Base-by-base conservation (phyloP, 2,329 filamentous ascomycete genomes). In the Colletotrichum musicola region DNA sequence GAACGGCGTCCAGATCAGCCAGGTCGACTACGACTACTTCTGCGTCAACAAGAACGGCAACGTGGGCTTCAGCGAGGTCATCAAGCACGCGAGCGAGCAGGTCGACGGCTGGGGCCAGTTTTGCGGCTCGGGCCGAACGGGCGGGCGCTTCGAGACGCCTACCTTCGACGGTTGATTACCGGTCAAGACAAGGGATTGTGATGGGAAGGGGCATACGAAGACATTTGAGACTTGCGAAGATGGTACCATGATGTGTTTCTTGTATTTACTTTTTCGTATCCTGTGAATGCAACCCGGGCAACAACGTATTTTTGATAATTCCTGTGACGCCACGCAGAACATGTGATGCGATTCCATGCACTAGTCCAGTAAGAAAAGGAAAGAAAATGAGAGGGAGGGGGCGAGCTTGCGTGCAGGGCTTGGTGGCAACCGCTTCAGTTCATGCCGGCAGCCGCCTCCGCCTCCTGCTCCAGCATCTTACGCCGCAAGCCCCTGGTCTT, bases 401-500 rank as follows among this genome's bases (percentile, higher is more conserved):
- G 9, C 30, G 30, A 10, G 2, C 7, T 35, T 7, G 30, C 30
- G 30, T 35, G 30, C 7, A 7, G 30, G 10, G 9, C 10, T 10
- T n/a, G 12, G 30, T n/a, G 40, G 4, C 25, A n/a, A 3, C 25
- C 7, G n/a, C 20, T 47, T 61, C 35, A 61, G 47, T 44, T 61
- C 18, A 40, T 38, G 10, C 42, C 50, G 16, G 38, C 61, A 2
- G 63, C 63, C 10, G 68, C 53, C 35, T 70, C 69, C 7, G 71
- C 71, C 55, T 72, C 71, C 16, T 49, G 51, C 55, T 72, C 71
- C 65, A 71, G 42, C 55, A 65, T 57, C 57, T 71, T 77, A 50
- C 75, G 76, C 75, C 72, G 78, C 68, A 81, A 76, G 40, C 73
- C 74, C 62, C 79, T 78, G 6, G 79, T 75, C 73, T 82, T 77